Percentiles rank a stretch among this genome's conserved stretches.
phyloP scores from a whole-genome alignment of 306 rosid genomes.

The Boehmeria nivea region DNA sequence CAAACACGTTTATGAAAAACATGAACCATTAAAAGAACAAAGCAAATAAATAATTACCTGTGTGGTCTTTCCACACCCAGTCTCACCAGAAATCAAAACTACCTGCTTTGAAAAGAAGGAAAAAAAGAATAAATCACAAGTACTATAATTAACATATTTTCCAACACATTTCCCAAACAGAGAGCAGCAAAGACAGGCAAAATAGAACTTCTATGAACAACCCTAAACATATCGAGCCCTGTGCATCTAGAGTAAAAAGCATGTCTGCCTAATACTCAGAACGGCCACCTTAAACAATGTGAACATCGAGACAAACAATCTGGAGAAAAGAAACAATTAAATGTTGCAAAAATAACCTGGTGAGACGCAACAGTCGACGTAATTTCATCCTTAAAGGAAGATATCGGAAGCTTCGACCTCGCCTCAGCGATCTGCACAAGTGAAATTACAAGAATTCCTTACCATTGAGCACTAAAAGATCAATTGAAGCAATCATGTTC shows the following conservation, averaged over 20 bases:
- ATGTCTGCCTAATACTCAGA: conserved; percentile 19
- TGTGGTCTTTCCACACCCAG: conserved; percentile 99
- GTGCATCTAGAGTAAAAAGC: not conserved
- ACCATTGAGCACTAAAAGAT: conserved; percentile 13
- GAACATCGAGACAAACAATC: conserved; percentile 13
- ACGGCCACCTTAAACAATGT: conserved; percentile 21
- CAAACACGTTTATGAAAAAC: conserved; percentile 25
- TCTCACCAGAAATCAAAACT: conserved; percentile 83
- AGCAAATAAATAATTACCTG: conserved; percentile 68
- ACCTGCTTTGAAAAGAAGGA: conserved; percentile 55
- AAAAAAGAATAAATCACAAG: conserved; percentile 27
- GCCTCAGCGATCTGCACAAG: conserved; percentile 45
- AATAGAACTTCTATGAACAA: no score
- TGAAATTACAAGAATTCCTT: conserved; percentile 19
- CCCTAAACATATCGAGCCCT: not conserved
- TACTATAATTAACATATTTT: not conserved
- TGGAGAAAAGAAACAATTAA: not conserved
- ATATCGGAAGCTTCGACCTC: conserved; percentile 78
- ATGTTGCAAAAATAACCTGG: conserved; percentile 54
- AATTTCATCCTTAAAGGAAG: conserved; percentile 65
- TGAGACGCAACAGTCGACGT: conserved; percentile 67
- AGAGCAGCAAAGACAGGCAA: no score
- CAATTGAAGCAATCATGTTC: no score
- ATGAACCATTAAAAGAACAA: conserved; percentile 32
- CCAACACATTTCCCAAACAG: no score